phyloP scores from a whole-genome alignment of 495 filamentous ascomycete species.

The Stereocaulon alpinum region DNA sequence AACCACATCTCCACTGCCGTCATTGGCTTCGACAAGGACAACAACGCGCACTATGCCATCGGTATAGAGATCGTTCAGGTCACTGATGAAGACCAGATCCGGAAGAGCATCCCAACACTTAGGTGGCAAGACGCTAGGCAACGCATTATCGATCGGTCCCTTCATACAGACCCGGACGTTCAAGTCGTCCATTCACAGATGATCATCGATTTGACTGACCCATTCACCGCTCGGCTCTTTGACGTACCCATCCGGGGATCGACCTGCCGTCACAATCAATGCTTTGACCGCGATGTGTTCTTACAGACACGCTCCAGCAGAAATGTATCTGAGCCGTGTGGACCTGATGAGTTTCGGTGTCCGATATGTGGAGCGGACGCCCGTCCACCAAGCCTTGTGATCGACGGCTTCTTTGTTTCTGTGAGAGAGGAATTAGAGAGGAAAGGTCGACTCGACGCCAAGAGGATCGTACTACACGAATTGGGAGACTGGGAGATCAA shows the following conservation, averaged over 20 bases:
- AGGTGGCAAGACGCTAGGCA: conserved; percentile 27
- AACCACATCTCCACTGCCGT: conserved; percentile 52
- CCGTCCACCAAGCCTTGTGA: conserved; percentile 53
- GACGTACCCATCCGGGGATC: conserved; percentile 56
- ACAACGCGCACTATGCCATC: conserved; percentile 36
- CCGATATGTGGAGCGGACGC: conserved; percentile 69
- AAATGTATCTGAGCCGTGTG: conserved; percentile 39
- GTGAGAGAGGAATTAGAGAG: conserved; percentile 42
- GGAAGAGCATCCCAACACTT: conserved; percentile 30
- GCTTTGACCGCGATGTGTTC: conserved; percentile 80
- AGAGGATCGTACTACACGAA: conserved; percentile 45
- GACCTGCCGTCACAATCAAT: conserved; percentile 60
- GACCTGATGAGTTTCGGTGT: conserved; percentile 71
- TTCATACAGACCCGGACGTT: conserved; percentile 54
- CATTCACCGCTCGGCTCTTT: conserved; percentile 61
- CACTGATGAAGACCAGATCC: conserved; percentile 39
- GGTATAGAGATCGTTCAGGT: conserved; percentile 55
- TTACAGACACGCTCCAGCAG: conserved; percentile 50
- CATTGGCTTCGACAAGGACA: conserved; percentile 31
- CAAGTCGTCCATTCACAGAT: conserved; percentile 50
- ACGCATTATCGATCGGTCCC: conserved; percentile 32
- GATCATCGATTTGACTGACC: conserved; percentile 66
- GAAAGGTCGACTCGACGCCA: conserved; percentile 35
- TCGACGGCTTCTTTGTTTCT: conserved; percentile 59
- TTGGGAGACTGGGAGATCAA: conserved; percentile 50